A percentile compares a stretch with the other conserved stretches of the same genome.
These are phyloP conservation scores for Suaeda aralocaspica DNA, from an alignment of 148 eudicot genomes.

Conservation along the genomic window DNA sequence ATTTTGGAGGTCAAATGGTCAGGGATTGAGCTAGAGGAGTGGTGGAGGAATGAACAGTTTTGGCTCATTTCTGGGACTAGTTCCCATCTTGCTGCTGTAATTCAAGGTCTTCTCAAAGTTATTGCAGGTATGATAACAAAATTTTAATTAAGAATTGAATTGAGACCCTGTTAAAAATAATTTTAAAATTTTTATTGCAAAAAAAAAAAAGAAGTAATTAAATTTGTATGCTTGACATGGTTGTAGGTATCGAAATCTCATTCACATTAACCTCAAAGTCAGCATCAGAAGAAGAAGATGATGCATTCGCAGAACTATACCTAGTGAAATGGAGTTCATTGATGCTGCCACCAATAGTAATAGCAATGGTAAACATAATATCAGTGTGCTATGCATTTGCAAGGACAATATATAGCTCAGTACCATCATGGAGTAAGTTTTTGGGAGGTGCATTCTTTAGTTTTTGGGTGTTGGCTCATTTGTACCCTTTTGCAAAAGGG, in stretches of 20 bases:
- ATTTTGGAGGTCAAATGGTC: conserved; percentile 89
- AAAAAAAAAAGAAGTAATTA: no score
- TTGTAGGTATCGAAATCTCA: conserved; percentile 59
- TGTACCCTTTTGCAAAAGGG: conserved; percentile 48
- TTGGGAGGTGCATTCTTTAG: conserved; percentile 54
- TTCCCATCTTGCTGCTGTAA: conserved; percentile 81
- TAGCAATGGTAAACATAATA: conserved; percentile 70
- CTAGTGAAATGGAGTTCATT: conserved; percentile 81
- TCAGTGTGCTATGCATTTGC: conserved; percentile 58
- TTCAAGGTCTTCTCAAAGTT: conserved; percentile 76
- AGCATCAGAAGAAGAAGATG: conserved; percentile 61
- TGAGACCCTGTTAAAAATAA: no score
- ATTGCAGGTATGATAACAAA: conserved; percentile 53
- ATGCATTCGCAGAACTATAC: conserved; percentile 63
- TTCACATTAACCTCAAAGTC: conserved; percentile 83
- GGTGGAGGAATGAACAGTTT: conserved; percentile 96
- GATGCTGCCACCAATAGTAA: conserved; percentile 90
- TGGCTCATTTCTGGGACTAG: conserved; percentile 93
- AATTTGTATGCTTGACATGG: background rate
- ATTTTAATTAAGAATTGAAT: no score
- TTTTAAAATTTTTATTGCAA: no score
- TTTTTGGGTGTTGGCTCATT: conserved; percentile 41
- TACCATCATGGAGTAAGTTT: conserved; percentile 72
- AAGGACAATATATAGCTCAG: conserved; percentile 37
- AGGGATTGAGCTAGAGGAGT: conserved; percentile 69